Evolutionary conservation across 2,329 filamentous ascomycete species (phyloP).

Genomic region (Beauveria rudraprayagi): DNA sequence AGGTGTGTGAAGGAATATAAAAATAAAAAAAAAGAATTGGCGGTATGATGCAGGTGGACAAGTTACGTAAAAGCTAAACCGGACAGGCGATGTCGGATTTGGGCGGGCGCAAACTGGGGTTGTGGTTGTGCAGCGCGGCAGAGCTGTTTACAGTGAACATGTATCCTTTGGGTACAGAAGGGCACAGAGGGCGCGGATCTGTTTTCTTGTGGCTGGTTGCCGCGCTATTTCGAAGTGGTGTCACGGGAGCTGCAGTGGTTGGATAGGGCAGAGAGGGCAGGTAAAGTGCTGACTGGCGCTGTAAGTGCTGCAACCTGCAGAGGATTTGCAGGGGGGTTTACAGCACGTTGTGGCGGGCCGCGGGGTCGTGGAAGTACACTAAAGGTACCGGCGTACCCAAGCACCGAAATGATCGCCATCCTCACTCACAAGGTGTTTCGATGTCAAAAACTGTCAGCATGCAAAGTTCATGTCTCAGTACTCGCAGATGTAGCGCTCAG

Average conservation of each 20-base stretch:
- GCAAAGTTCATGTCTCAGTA: no score
- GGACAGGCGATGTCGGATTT: neutral
- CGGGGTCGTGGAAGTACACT: neutral
- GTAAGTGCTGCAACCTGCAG: neutral
- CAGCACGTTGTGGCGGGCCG: neutral
- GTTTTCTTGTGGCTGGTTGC: neutral
- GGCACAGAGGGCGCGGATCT: neutral
- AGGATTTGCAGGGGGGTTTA: neutral
- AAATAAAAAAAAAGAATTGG: neutral
- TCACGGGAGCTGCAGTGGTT: neutral
- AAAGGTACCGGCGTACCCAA: neutral
- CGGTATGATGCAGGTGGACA: slow-evolving; percentile 3
- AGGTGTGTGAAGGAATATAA: neutral
- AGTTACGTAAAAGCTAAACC: slow-evolving; percentile 4
- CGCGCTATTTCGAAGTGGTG: neutral
- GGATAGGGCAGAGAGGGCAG: neutral
- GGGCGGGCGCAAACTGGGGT: neutral
- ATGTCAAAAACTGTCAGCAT: no score
- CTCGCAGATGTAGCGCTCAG: no score
- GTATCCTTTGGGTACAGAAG: neutral
- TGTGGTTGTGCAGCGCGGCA: neutral
- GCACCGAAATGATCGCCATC: no score
- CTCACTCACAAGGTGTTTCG: no score
- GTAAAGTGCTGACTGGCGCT: neutral
- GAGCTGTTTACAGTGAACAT: neutral